Conservation (phyloP, 1,284 basidiomycete species). For the Ustilago crameri region DNA sequence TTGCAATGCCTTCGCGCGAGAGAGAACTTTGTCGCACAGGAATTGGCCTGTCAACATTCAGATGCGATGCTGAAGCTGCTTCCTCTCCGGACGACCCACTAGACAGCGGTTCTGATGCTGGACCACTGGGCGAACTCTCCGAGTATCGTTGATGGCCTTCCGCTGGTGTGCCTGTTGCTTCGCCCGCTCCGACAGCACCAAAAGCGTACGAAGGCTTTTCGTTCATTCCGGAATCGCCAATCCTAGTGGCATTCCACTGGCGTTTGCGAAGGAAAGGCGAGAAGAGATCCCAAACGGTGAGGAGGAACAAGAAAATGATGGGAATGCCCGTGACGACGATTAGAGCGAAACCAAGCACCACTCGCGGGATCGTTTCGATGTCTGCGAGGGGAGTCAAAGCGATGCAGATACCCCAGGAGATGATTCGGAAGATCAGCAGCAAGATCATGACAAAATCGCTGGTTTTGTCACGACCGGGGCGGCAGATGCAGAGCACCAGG, state of each 20-base stretch:
- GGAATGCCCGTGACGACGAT: conserved; percentile 61
- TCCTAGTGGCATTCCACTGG: conserved; percentile 39
- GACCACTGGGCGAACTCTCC: conserved; percentile 5
- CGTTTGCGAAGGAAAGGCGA: conserved; percentile 48
- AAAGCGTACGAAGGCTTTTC: conserved; percentile 26
- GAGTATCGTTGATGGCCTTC: not conserved
- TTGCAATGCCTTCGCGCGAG: conserved; percentile 6
- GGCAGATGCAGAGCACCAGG: conserved; percentile 50
- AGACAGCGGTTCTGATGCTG: conserved; percentile 13
- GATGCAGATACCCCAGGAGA: conserved; percentile 60
- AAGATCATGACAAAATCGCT: conserved; percentile 63
- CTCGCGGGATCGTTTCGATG: conserved; percentile 63
- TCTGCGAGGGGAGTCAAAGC: conserved; percentile 57
- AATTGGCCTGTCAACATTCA: not conserved
- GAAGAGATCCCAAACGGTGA: conserved; percentile 57
- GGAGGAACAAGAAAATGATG: conserved; percentile 60
- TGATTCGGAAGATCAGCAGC: conserved; percentile 56
- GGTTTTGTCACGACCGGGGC: conserved; percentile 60
- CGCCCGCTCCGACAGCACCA: conserved; percentile 26
- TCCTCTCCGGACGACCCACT: conserved; percentile 29
- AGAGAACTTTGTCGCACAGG: conserved; percentile 10
- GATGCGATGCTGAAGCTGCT: not conserved
- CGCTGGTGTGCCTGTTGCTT: not conserved
- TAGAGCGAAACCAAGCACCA: conserved; percentile 63
- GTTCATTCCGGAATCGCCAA: conserved; percentile 30